Evolutionary conservation across 768 basidiomycete species (phyloP), one percentile per base, ranked within the genome.

Genomic region (Xerocomellus amylosporus): DNA sequence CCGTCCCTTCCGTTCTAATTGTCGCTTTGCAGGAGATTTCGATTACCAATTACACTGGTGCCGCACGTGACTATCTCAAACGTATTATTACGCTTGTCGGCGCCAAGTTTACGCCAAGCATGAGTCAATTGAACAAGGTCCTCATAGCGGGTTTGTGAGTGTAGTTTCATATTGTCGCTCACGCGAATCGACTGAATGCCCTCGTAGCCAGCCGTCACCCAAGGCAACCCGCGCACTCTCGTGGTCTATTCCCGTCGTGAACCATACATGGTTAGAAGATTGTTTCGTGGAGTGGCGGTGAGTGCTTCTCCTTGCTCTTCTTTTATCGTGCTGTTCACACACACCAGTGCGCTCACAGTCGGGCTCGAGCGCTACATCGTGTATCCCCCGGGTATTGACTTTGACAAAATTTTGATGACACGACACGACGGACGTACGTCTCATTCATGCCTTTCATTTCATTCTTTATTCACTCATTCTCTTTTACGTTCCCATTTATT

Each of bases 251-350:
- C 87, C 92, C 0, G 77, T 94, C 53, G 87, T 94, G 12, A 96
- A 93, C 61, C 94, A 98, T 61, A 78, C 80, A 0, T 97, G 93
- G 92, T 77, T 97, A 4, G 94, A 97, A 64, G 91, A 94, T 57
- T 95, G 91, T 66, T 89, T 94, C 64, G 71, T 84, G 20, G 78
- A 84, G 48, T 97, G 94, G 93, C 79, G 80, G 44, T 68, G 39
- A 46, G 56, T 33, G 2, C n/a, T 12, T 34, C 6, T 26, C 10
- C 8, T 34, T n/a, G 0, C 12, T 39, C 9, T n/a, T 7, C 37
- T 7, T 8, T 1, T 39, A 14, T 42, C 2, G 8, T 44, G 19
- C 5, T 31, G 13, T 45, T 64, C 26, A 66, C 30, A 17, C 19
- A 6, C 2, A 36, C 19, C 9, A 71, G 70, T 14, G 77, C 79